Evolutionary conservation across 2,329 filamentous ascomycete genomes (phyloP).

Genomic region (Talaromyces amestolkiae): DNA sequence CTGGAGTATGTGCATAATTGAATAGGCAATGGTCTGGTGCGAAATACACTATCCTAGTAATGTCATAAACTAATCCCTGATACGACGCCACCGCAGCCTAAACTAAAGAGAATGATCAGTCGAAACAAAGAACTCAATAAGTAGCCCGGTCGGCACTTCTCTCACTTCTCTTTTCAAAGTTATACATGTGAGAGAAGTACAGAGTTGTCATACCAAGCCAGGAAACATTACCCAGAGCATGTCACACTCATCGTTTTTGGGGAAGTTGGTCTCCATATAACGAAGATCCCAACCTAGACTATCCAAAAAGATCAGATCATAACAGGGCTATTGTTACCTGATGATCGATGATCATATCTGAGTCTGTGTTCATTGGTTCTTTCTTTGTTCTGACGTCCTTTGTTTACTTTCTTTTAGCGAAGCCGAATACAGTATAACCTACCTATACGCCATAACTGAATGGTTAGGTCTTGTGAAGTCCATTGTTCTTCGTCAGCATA

Average conservation of each 20-base stretch:
- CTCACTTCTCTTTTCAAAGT: background rate
- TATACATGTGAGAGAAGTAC: background rate
- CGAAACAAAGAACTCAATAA: background rate
- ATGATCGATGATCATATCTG: background rate
- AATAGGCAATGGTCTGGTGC: background rate
- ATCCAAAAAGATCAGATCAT: background rate
- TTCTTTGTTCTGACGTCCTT: background rate
- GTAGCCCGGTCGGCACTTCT: background rate
- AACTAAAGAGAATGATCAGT: background rate
- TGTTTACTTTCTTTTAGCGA: background rate
- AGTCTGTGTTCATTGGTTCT: background rate
- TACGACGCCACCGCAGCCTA: background rate
- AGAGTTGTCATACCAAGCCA: background rate
- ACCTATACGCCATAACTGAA: background rate
- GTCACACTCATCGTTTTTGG: background rate
- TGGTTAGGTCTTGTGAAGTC: background rate
- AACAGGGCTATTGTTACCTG: background rate
- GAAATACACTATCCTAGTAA: background rate
- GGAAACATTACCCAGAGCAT: background rate
- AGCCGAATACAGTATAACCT: background rate
- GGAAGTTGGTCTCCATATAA: background rate
- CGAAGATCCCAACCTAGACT: background rate
- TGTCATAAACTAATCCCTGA: background rate
- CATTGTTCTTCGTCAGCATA: background rate
- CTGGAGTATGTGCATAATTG: background rate